Base-by-base conservation (phyloP, 2,329 filamentous ascomycete species). In the Sclerotinia spermophila region DNA sequence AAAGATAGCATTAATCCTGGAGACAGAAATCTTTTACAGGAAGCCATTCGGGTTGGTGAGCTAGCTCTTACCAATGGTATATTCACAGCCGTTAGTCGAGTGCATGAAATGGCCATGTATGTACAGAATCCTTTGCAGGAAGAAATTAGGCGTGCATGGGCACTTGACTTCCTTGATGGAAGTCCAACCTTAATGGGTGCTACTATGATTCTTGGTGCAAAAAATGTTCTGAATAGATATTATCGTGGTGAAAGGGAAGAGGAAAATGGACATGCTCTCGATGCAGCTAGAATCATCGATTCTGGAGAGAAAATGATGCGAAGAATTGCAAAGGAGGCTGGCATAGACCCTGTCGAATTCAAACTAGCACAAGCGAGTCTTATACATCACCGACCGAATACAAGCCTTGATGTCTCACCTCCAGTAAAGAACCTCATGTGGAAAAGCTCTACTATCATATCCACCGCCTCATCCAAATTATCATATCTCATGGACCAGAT, bases 381-480 rank as follows among this genome's bases (percentile, higher is more conserved):
- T 3, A 69, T 68, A 58, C 38, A 61, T 40, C 68, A 38, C 24
- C 62, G 64, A 13, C 60, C 59, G 35, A 53, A 69, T 5, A 56
- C 71, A 30, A 35, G 15, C 6, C 65, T 7, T 13, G 13, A 53
- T 8, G 17, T 0, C 17, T 19, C 27, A 13, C 13, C n/a, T 3
- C 13, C n/a, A 27, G 33, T 17, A 0, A 33, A 40, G 8, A 51
- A 40, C 2, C 1, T 17, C 11, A 27, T 8, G 24, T 40, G 45
- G 61, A 40, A 17, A 19, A 21, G 6, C 4, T 44, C 56, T 19
- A 51, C 42, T 24, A 83, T 88, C 0, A 82, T 92, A n/a, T 93
- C 92, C 5, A 97, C 94, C 0, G 88, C 89, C 0, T 97, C 94
- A 0, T 89, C 92, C 0, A 98, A 98, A 80, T 84, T 97, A 3